Conservation (phyloP, 208 protist genomes). For the Leishmania turanica region DNA sequence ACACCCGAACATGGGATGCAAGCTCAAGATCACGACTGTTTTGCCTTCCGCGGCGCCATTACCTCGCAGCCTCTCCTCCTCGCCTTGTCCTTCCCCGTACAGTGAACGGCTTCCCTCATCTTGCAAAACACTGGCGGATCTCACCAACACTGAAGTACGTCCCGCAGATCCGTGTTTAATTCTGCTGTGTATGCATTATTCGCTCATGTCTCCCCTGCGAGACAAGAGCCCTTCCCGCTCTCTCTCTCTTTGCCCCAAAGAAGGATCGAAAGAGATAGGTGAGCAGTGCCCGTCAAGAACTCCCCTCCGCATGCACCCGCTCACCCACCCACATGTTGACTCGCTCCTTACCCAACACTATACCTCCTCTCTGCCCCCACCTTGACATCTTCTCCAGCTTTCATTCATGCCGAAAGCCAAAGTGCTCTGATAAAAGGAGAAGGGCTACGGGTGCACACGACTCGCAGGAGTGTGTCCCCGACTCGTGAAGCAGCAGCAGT, state of each 20-base stretch:
- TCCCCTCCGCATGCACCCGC: not conserved
- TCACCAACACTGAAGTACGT: not conserved
- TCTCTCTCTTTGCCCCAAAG: not conserved
- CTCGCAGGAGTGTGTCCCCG: not conserved
- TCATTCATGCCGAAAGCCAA: not conserved
- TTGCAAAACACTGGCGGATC: not conserved
- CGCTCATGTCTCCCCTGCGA: not conserved
- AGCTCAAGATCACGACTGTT: not conserved
- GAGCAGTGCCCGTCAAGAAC: not conserved
- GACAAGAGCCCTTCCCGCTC: not conserved
- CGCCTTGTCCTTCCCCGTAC: not conserved
- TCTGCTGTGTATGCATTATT: not conserved
- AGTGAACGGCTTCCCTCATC: not conserved
- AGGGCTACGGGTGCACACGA: not conserved
- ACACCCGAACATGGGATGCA: not conserved
- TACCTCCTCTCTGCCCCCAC: not conserved
- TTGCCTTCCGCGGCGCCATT: not conserved
- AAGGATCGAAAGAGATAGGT: not conserved
- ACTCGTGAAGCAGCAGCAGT: not conserved
- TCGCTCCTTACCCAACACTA: not conserved
- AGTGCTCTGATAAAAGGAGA: not conserved
- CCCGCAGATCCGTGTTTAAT: conserved; percentile 1
- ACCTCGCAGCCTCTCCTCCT: not conserved
- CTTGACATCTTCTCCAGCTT: not conserved
- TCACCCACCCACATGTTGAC: not conserved